Evolutionary conservation across 2,329 filamentous ascomycete genomes (phyloP), one percentile per base, ranked within the genome.

Genomic region (Coniochaeta sp.): DNA sequence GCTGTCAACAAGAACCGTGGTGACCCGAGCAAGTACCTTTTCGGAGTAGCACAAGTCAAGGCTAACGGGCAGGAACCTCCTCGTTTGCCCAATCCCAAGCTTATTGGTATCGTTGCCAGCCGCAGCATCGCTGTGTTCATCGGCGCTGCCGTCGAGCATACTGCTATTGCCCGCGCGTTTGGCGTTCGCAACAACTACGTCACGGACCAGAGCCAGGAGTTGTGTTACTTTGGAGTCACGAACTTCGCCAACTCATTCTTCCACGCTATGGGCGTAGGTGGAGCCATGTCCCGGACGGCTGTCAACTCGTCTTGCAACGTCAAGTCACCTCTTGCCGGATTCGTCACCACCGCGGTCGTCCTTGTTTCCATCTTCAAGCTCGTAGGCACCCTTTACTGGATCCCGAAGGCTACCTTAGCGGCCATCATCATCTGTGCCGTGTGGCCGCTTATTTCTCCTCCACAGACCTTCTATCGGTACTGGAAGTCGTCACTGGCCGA

Each of bases 361-460:
- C 73, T 89, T 8, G 70, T 88, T 1, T 84, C 80, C 22, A 80
- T 89, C 28, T 88, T 84, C 66, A 79, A 84, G 61, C 79, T 88
- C 40, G 81, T 81, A 0, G 81, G 80, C 0, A 81, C 82, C 0
- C 76, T 89, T 0, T 87, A 85, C 71, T 89, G 84, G 83, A 84
- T 89, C n/a, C 86, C 86, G 1, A 86, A 87, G 65, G 79, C 85
- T 0, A 86, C 83, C 0, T 75, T 89, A 1, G 80, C 86, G 0
- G 86, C 85, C 2, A 87, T 89, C 62, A 87, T 89, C 74, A 87
- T 88, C 64, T 84, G 82, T 61, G 85, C 85, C 6, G 84, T 88
- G 0, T 82, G 82, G 71, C 83, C 85, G 42, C 75, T 88, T 7
- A 83, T 88, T 52, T 81, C 82, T 0, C 78, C 83, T 0, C 79